A percentile compares a stretch with the other conserved stretches of the same genome.
Evolutionary conservation across 345 rosid species (phyloP).

Genomic region (Moricandia moricandioides): DNA sequence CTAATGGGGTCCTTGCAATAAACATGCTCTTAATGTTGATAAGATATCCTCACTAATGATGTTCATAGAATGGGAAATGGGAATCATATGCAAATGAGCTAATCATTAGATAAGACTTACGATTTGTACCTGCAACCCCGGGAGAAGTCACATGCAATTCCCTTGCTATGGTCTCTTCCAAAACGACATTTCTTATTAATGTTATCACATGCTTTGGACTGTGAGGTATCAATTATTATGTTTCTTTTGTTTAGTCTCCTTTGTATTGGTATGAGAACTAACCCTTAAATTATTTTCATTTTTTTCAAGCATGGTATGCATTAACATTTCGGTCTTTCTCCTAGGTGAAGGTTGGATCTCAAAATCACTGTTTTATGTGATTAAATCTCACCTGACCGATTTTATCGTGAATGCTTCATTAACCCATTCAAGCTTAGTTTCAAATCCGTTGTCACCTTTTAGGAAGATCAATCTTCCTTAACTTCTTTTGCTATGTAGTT

Average conservation of each 20-base stretch:
- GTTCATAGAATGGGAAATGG: neutral
- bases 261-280: neutral
- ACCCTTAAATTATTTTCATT: neutral
- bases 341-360: too few species aligned
- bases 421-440: too few species aligned
- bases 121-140: neutral
- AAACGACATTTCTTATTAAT: constrained; percentile 16
- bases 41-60: neutral
- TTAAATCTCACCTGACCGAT: too few species aligned
- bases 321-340: too few species aligned
- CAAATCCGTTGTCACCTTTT: too few species aligned
- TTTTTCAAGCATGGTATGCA: neutral
- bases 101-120: neutral
- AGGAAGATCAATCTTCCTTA: too few species aligned
- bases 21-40: too few species aligned
- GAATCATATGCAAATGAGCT: neutral
- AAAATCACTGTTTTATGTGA: too few species aligned
- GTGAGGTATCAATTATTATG: constrained; percentile 12
- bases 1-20: too few species aligned
- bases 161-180: constrained; percentile 7
- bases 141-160: constrained; percentile 20
- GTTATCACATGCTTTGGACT: constrained; percentile 25
- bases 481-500: too few species aligned
- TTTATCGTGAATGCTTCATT: too few species aligned
- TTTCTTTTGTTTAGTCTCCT: neutral